These are phyloP conservation scores for Xylogone sp. DNA, from an alignment of 2,329 filamentous ascomycete genomes.

Conservation along the genomic window DNA sequence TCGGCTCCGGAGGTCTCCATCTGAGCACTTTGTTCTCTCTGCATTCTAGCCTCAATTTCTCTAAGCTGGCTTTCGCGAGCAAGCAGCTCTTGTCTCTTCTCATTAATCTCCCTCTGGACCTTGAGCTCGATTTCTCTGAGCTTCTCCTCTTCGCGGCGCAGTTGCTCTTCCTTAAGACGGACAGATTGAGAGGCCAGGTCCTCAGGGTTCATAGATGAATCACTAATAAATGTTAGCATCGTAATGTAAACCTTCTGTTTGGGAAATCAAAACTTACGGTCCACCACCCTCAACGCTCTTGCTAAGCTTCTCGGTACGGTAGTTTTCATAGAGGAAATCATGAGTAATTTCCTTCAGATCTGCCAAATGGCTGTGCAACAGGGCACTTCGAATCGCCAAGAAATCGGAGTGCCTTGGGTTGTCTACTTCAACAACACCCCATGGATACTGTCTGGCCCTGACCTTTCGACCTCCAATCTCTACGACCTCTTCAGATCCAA, in stretches of 20 bases:
- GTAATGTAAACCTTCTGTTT: slow-evolving; percentile 28
- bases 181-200: slow-evolving; percentile 96
- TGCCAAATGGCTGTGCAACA: slow-evolving; percentile 95
- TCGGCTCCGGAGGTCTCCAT: slow-evolving; percentile 31
- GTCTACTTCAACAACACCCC: slow-evolving; percentile 98
- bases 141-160: slow-evolving; percentile 99
- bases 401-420: slow-evolving; percentile 99
- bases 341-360: slow-evolving; percentile 99
- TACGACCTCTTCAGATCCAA: slow-evolving; percentile 91
- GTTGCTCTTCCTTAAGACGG: slow-evolving; percentile 98
- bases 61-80: slow-evolving; percentile 97
- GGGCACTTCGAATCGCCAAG: slow-evolving; percentile 90
- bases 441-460: slow-evolving; percentile 94
- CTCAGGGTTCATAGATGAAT: slow-evolving; percentile 95
- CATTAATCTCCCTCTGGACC: slow-evolving; percentile 99
- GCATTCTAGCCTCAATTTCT: slow-evolving; percentile 98
- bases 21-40: slow-evolving; percentile 68
- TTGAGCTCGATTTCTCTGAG: slow-evolving; percentile 98
- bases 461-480: slow-evolving; percentile 92
- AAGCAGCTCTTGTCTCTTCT: slow-evolving; percentile 97
- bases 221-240: slow-evolving; percentile 38
- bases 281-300: slow-evolving; percentile 95
- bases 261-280: slow-evolving; percentile 61
- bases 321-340: slow-evolving; percentile 99
- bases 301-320: slow-evolving; percentile 99